Percentiles rank a stretch among this genome's conserved stretches.
phyloP scores from a whole-genome alignment of 169 alveolate genomes.

The Cryptosporidium parvum region DNA sequence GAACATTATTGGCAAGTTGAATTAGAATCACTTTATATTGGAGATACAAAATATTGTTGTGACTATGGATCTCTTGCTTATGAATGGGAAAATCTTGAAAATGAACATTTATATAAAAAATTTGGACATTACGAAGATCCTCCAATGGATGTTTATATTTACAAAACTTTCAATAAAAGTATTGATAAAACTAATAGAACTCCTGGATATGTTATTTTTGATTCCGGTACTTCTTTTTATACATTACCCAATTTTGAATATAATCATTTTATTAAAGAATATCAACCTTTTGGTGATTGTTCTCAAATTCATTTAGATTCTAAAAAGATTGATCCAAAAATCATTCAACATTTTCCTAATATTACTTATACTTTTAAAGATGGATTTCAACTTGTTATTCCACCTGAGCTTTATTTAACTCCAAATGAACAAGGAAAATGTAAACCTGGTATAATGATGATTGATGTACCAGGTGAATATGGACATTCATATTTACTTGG shows the following conservation, averaged over 20 bases:
- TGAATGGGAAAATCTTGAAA: slow-evolving; percentile 62
- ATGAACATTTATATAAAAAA: slow-evolving; percentile 39
- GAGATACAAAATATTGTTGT: slow-evolving; percentile 87
- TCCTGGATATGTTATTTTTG: slow-evolving; percentile 85
- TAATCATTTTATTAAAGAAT: slow-evolving; percentile 76
- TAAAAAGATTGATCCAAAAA: slow-evolving; percentile 52
- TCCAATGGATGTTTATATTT: slow-evolving; percentile 51
- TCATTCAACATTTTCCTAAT: slow-evolving; percentile 76
- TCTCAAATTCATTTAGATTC: slow-evolving; percentile 57
- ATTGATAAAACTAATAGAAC: slow-evolving; percentile 28
- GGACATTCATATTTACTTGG: slow-evolving; percentile 90
- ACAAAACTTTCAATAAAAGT: slow-evolving; percentile 22
- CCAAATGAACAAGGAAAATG: slow-evolving; percentile 79
- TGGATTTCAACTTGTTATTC: slow-evolving; percentile 5
- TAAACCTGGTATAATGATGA: slow-evolving; percentile 89
- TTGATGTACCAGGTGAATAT: slow-evolving; percentile 89
- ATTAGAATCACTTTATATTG: slow-evolving; percentile 86
- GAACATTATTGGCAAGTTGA: slow-evolving; percentile 91
- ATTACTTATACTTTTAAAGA: slow-evolving; percentile 81
- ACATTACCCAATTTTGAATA: slow-evolving; percentile 87
- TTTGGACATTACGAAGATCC: slow-evolving; percentile 57
- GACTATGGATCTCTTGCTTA: slow-evolving; percentile 79
- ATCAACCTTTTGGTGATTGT: slow-evolving; percentile 80
- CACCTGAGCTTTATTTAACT: slow-evolving; percentile 78
- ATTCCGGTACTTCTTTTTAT: slow-evolving; percentile 89